phyloP scores from a whole-genome alignment of 1,284 basidiomycete species.

The Fomitopsis palustris region DNA sequence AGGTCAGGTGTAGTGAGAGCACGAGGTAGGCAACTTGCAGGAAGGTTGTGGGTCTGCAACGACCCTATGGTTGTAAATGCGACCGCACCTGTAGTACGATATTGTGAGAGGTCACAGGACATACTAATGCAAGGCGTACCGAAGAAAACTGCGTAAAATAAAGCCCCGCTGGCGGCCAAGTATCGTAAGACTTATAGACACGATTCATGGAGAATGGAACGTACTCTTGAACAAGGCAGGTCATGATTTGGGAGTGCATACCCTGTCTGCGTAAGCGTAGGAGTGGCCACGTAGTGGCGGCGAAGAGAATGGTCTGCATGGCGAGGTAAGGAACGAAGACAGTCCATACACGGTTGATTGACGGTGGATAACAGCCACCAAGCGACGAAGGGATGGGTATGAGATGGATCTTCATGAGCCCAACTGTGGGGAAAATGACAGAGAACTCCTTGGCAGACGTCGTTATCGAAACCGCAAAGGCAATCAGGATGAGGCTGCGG shows the following conservation, averaged over 20 bases:
- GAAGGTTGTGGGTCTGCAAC: slow-evolving; percentile 3
- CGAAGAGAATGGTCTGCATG: slow-evolving; percentile 22
- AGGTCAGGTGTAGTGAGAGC: neutral
- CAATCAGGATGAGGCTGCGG: slow-evolving; percentile 13
- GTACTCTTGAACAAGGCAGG: slow-evolving; percentile 24
- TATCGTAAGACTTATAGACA: no score
- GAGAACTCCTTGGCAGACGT: slow-evolving; percentile 9
- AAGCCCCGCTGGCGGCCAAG: neutral
- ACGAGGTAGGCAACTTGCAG: slow-evolving; percentile 5
- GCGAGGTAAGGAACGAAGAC: slow-evolving; percentile 19
- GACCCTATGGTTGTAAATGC: slow-evolving; percentile 18
- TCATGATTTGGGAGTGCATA: slow-evolving; percentile 14
- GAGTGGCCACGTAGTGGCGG: slow-evolving; percentile 17
- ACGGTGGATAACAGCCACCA: slow-evolving; percentile 19
- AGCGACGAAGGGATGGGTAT: slow-evolving; percentile 9
- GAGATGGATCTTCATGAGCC: neutral
- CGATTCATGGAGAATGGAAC: neutral
- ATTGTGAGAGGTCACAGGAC: neutral
- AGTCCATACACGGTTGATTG: slow-evolving; percentile 17
- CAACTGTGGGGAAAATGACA: slow-evolving; percentile 14
- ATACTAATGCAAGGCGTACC: neutral
- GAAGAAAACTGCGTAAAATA: neutral
- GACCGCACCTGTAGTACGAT: neutral
- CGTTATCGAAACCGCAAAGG: slow-evolving; percentile 11
- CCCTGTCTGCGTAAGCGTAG: slow-evolving; percentile 8